phyloP scores from a whole-genome alignment of 345 rosid genomes.

The Populus simonii region DNA sequence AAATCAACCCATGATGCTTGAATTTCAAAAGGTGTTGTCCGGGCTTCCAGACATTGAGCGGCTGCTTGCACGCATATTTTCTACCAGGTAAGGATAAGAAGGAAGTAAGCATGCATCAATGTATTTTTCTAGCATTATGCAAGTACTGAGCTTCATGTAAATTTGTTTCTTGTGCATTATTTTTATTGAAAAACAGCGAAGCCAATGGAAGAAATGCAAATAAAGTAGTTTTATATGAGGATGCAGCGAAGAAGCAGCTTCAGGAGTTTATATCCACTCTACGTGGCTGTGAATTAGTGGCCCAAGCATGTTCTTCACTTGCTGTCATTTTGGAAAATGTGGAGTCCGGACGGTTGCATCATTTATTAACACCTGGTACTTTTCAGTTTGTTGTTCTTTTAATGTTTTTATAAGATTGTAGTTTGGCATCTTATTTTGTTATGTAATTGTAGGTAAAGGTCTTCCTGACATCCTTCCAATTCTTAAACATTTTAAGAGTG shows the following conservation, averaged over 20 bases:
- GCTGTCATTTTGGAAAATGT: constrained; percentile 59
- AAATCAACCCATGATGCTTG: constrained; percentile 56
- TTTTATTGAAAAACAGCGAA: constrained; percentile 48
- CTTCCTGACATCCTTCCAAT: constrained; percentile 54
- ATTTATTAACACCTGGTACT: constrained; percentile 73
- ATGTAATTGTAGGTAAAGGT: constrained; percentile 52
- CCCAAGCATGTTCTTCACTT: constrained; percentile 74
- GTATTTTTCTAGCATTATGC: constrained; percentile 2
- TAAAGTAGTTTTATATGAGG: constrained; percentile 84
- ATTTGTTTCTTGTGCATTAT: constrained; percentile 1
- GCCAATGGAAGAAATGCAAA: constrained; percentile 88
- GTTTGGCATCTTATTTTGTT: constrained; percentile 30
- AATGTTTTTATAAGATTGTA: not conserved
- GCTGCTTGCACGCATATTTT: constrained; percentile 70
- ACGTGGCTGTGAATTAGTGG: constrained; percentile 79
- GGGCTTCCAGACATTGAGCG: constrained; percentile 97
- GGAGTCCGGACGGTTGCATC: constrained; percentile 58
- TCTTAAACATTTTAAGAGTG: constrained; percentile 78
- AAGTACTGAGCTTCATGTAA: not conserved
- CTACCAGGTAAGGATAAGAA: constrained; percentile 59
- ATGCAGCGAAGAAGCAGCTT: constrained; percentile 83
- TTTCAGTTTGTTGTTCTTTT: constrained; percentile 11
- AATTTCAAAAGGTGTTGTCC: constrained; percentile 70
- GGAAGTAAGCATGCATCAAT: constrained; percentile 9
- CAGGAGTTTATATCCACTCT: constrained; percentile 81